These are phyloP conservation scores for Pyrenophora tritici-repentis DNA, from an alignment of 2,329 filamentous ascomycete species.

Conservation along the genomic window DNA sequence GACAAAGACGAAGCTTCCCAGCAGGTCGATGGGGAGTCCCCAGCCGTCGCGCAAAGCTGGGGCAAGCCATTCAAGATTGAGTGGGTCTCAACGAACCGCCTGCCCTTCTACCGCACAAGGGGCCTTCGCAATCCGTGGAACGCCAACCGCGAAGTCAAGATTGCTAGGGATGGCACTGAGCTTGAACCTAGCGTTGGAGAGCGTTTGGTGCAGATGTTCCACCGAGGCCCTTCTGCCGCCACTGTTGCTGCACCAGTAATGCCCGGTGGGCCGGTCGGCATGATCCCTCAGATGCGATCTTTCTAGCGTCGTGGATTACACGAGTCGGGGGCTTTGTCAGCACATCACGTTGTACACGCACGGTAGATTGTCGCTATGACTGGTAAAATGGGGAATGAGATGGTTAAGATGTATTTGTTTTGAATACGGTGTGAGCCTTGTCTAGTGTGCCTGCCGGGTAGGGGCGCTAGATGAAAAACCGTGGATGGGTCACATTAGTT, in stretches of 20 bases:
- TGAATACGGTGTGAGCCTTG: background rate
- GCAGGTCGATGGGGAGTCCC: conserved; percentile 45
- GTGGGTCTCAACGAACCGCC: conserved; percentile 81
- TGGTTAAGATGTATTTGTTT: conserved; percentile 1
- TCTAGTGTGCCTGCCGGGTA: conserved; percentile 3
- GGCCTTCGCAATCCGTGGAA: conserved; percentile 94
- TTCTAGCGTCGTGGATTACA: conserved; percentile 22
- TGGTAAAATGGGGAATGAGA: background rate
- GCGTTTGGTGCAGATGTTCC: conserved; percentile 78
- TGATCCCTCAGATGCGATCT: conserved; percentile 38
- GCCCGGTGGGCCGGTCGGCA: conserved; percentile 27
- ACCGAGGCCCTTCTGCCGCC: conserved; percentile 36
- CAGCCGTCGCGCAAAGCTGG: conserved; percentile 66
- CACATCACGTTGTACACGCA: conserved; percentile 5
- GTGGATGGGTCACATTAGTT: background rate
- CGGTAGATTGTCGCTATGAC: background rate
- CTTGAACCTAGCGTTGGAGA: conserved; percentile 81
- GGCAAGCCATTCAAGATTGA: conserved; percentile 90
- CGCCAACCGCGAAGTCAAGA: conserved; percentile 92
- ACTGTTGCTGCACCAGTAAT: conserved; percentile 26
- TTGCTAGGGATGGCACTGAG: conserved; percentile 92
- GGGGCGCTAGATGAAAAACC: background rate
- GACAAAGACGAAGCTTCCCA: conserved; percentile 37
- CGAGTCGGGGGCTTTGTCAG: conserved; percentile 3
- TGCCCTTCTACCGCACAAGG: conserved; percentile 87